Evolutionary conservation across 768 basidiomycete genomes (phyloP), one percentile per base, ranked within the genome.

Genomic region (Cantharellus cinnabarinus): DNA sequence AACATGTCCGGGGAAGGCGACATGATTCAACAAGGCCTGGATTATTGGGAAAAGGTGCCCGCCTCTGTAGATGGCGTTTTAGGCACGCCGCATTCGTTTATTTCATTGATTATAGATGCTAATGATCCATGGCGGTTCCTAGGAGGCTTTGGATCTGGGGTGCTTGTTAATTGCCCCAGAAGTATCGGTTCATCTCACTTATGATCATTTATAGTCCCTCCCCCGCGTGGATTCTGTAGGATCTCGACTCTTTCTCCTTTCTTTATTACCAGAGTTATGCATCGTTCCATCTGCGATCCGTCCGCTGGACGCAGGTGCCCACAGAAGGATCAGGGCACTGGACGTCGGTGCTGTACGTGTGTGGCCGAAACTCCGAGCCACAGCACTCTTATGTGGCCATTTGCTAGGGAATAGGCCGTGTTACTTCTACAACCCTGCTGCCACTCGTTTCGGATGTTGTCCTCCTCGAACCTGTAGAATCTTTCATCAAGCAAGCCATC

Each of bases 161-260:
- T 29, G 20, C 20, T 29, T 29, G 20, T 29, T 29, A 29, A 29
- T 29, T 29, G 20, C 20, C 20, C 20, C 20, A 29, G 20, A 29
- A 29, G 20, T 29, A 29, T 29, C 20, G 20, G 20, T 29, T 29
- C 20, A 29, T 29, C 20, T 29, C 20, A 29, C 14, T 44, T 53
- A 7, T 41, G 35, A 59, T 41, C 57, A 3, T 48, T 4, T 37
- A 56, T 59, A 91, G 85, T 79, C 90, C 50, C 78, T 97, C 29
- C 93, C 94, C 0, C 80, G 90, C 42, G 74, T 97, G 64, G 94
- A 99, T 69, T 78, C 90, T 3, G 77, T 95, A 14, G 85, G 88
- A 44, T 94, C 91, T 2, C 81, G 94, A 41, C 81, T 88, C 41
- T 85, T 98, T 68, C 76, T 94, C 61, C 77, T 94, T 40, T 76